phyloP scores from a whole-genome alignment of 1,139 yeast genomes.

The Kazachstania sp. region DNA sequence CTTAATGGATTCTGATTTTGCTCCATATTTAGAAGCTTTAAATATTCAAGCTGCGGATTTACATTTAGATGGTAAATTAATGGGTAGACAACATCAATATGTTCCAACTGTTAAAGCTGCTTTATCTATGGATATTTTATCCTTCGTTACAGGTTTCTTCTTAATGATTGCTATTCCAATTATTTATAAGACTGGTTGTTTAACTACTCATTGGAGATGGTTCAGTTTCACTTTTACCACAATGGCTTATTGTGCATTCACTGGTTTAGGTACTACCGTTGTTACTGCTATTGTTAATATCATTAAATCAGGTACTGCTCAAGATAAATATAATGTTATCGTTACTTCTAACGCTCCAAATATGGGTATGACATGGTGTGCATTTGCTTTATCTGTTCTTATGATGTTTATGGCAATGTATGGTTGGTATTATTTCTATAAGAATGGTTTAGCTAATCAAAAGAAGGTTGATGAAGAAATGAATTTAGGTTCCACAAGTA shows the following conservation, averaged over 20 bases:
- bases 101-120: slow-evolving; percentile 27
- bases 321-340: slow-evolving; percentile 26
- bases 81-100: slow-evolving; percentile 23
- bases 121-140: slow-evolving; percentile 23
- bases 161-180: slow-evolving; percentile 10
- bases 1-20: slow-evolving; percentile 24
- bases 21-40: slow-evolving; percentile 27
- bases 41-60: slow-evolving; percentile 23
- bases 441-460: background rate
- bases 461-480: background rate
- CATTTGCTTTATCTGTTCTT: slow-evolving; percentile 23
- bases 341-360: slow-evolving; percentile 21
- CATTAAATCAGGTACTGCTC: slow-evolving; percentile 28
- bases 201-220: slow-evolving; percentile 8
- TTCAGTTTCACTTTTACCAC: slow-evolving; percentile 8
- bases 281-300: slow-evolving; percentile 23
- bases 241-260: slow-evolving; percentile 16
- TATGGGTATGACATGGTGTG: slow-evolving; percentile 27
- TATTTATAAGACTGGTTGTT: background rate
- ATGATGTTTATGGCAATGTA: slow-evolving; percentile 12
- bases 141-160: slow-evolving; percentile 22
- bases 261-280: slow-evolving; percentile 24
- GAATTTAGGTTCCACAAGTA: slow-evolving; percentile 1
- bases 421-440: slow-evolving; percentile 6
- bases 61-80: slow-evolving; percentile 26